Evolutionary conservation across 306 rosid species (phyloP), one percentile per base, ranked within the genome.

Genomic region (Clitoria ternatea): DNA sequence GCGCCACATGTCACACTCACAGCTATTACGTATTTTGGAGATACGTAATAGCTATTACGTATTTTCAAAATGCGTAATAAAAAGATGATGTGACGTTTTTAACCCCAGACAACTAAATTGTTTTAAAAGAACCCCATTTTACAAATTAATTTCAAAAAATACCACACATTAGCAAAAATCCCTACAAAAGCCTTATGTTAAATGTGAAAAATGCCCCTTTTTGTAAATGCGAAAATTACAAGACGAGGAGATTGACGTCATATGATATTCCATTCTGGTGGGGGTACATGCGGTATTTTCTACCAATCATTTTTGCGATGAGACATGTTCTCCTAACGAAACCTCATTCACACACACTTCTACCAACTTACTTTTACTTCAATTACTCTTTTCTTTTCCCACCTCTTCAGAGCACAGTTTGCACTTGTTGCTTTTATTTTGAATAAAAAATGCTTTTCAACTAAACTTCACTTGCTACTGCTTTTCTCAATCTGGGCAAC

Each of bases 401-500:
- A 40, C 23, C 32, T 19, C 13, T 39, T 39, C 15, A 0, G 0
- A 3, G n/a, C n/a, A n/a, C n/a, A n/a, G n/a, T n/a, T n/a, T n/a
- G n/a, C n/a, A n/a, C n/a, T n/a, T n/a, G n/a, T n/a, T n/a, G n/a
- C n/a, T n/a, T n/a, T n/a, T n/a, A n/a, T n/a, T n/a, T n/a, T n/a
- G n/a, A n/a, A n/a, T n/a, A n/a, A n/a, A n/a, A n/a, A 13, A 22
- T 53, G 56, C 35, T 36, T 49, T 75, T 35, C 32, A n/a, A n/a
- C 69, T 37, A 57, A 30, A 55, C 62, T 55, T 22, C n/a, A n/a
- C n/a, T n/a, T n/a, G n/a, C n/a, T n/a, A n/a, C n/a, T n/a, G n/a
- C 24, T 64, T 40, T 14, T 35, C 19, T 14, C 54, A 69, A 15
- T 11, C 36, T 55, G 81, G 70, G 33, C 36, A 39, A 52, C 63